These are phyloP conservation scores for Leccinum fibrillosum DNA, from an alignment of 768 basidiomycete species.

Conservation along the genomic window DNA sequence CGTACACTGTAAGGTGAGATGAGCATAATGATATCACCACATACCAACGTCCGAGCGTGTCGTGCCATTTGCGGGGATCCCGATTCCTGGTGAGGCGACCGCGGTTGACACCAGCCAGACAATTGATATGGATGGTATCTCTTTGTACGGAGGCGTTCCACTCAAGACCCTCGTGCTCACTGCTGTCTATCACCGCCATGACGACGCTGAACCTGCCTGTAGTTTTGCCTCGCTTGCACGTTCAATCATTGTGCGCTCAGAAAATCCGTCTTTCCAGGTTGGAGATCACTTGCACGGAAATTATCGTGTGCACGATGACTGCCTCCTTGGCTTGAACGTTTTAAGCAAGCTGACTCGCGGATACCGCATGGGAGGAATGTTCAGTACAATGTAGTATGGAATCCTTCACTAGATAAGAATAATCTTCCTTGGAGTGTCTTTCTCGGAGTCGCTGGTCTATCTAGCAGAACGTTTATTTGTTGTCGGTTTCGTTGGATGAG, in stretches of 20 bases:
- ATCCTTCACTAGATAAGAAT: slow-evolving; percentile 17
- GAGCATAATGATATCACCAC: neutral
- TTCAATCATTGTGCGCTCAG: slow-evolving; percentile 19
- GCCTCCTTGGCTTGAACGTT: slow-evolving; percentile 21
- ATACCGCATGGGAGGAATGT: slow-evolving; percentile 23
- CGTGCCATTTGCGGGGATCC: neutral
- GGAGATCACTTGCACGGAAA: slow-evolving; percentile 5
- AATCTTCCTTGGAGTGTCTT: slow-evolving; percentile 29
- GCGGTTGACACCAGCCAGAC: slow-evolving; percentile 35
- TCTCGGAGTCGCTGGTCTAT: slow-evolving; percentile 32
- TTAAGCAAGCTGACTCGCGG: slow-evolving; percentile 41
- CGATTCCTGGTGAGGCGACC: neutral
- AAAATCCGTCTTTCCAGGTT: slow-evolving; percentile 3
- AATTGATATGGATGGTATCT: slow-evolving; percentile 47
- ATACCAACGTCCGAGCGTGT: neutral
- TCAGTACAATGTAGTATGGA: neutral
- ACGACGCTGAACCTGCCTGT: slow-evolving; percentile 23
- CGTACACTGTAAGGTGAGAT: neutral
- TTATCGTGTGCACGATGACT: slow-evolving; percentile 36
- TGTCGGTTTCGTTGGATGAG: neutral
- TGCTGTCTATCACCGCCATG: slow-evolving; percentile 32
- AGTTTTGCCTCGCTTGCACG: neutral
- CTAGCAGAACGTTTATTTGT: neutral
- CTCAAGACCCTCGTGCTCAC: slow-evolving; percentile 44
- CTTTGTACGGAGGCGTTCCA: slow-evolving; percentile 44